Conservation (phyloP, 2,329 filamentous ascomycete genomes). For the Neofusicoccum cordaticola region DNA sequence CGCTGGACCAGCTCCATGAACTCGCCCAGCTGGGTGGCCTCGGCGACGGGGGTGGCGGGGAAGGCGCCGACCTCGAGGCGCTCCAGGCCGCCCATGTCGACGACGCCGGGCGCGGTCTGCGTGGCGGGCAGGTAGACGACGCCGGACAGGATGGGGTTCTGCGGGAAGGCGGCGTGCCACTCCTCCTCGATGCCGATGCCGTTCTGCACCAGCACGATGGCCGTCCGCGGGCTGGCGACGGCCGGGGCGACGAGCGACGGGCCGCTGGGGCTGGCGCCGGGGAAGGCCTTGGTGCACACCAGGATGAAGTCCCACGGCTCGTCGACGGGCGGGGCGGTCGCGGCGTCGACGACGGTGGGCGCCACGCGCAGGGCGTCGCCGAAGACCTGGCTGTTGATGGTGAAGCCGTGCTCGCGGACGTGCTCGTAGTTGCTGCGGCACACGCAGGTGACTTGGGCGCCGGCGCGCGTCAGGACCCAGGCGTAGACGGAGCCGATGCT, state of each 20-base stretch:
- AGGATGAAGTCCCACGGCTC: slow-evolving; percentile 48
- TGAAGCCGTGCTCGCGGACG: slow-evolving; percentile 41
- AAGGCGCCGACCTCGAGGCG: slow-evolving; percentile 51
- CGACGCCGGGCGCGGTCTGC: slow-evolving; percentile 48
- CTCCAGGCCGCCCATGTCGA: slow-evolving; percentile 48
- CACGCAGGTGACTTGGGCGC: slow-evolving; percentile 41
- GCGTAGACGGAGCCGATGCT: slow-evolving; percentile 44
- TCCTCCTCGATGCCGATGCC: slow-evolving; percentile 60
- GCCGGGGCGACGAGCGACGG: slow-evolving; percentile 40
- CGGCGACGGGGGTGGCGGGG: slow-evolving; percentile 31
- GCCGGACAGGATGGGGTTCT: slow-evolving; percentile 54
- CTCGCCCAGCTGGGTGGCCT: slow-evolving; percentile 24
- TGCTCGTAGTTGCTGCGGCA: slow-evolving; percentile 47
- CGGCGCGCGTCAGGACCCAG: slow-evolving; percentile 39
- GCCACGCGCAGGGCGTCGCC: slow-evolving; percentile 37
- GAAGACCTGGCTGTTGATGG: slow-evolving; percentile 25
- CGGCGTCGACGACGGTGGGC: slow-evolving; percentile 36
- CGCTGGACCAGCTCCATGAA: slow-evolving; percentile 39
- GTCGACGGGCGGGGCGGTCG: slow-evolving; percentile 4
- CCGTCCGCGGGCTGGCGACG: slow-evolving; percentile 42
- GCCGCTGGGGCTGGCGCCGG: slow-evolving; percentile 27
- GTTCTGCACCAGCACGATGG: slow-evolving; percentile 61
- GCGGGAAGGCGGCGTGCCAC: slow-evolving; percentile 49
- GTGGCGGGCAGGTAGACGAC: slow-evolving; percentile 56
- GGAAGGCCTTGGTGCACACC: slow-evolving; percentile 48